Percentiles rank a stretch among this genome's conserved stretches.
These are phyloP conservation scores for Dictyostelium brefeldianum DNA, from an alignment of 78 protist species.

Conservation along the genomic window DNA sequence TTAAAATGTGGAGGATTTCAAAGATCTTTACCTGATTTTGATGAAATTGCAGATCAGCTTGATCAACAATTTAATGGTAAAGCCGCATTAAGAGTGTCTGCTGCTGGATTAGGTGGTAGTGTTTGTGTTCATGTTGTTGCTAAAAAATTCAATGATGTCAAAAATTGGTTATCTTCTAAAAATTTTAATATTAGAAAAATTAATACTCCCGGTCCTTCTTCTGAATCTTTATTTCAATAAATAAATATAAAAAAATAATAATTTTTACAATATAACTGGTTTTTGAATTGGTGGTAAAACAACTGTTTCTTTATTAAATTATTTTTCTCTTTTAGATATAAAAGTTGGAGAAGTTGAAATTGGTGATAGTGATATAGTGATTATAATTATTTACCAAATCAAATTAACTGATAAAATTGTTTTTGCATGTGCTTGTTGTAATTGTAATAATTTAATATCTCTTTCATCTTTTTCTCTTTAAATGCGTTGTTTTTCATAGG, in stretches of 20 bases:
- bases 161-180: not conserved
- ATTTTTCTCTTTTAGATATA: no score
- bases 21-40: constrained; percentile 68
- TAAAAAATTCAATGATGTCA: not conserved
- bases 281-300: no score
- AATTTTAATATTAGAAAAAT: constrained; percentile 1
- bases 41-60: constrained; percentile 50
- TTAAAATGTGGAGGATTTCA: constrained; percentile 70
- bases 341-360: no score
- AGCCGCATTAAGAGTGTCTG: constrained; percentile 69
- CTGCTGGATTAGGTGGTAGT: constrained; percentile 76
- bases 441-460: no score
- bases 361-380: no score
- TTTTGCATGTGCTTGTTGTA: no score
- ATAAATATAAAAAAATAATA: not conserved
- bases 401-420: no score
- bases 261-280: no score
- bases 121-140: constrained; percentile 18
- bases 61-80: not conserved
- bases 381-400: no score
- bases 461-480: no score
- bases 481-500: no score
- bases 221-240: constrained; percentile 19
- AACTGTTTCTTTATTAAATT: no score
- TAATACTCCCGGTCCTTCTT: constrained; percentile 8